These are phyloP conservation scores for Heracleum sosnowskyi DNA, from an alignment of 129 eudicot species.

Conservation along the genomic window DNA sequence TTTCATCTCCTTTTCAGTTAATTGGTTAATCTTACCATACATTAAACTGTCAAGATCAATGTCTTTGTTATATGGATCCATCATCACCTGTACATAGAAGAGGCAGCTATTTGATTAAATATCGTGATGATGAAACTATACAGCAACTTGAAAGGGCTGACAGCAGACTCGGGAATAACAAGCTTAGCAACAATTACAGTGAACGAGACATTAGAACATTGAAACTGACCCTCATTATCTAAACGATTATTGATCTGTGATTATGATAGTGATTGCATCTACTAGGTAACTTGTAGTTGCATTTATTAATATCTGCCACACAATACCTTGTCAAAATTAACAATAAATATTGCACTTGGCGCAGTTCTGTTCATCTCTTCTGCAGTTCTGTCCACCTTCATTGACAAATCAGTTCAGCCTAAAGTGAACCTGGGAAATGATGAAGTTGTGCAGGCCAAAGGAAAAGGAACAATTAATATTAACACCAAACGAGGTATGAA, in stretches of 20 bases:
- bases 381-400: constrained; percentile 15
- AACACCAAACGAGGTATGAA: no score
- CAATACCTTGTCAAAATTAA: constrained; percentile 89
- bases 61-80: constrained; percentile 92
- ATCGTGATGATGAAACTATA: background rate
- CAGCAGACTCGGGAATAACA: background rate
- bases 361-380: constrained; percentile 69
- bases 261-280: background rate
- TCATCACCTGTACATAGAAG: constrained; percentile 56
- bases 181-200: background rate
- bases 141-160: background rate
- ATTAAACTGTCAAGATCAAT: constrained; percentile 71
- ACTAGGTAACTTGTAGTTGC: background rate
- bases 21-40: constrained; percentile 37
- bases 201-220: background rate
- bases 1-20: constrained; percentile 74
- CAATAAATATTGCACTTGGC: constrained; percentile 84
- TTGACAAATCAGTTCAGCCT: no score
- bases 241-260: background rate
- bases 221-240: background rate
- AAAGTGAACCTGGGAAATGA: no score
- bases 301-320: constrained; percentile 10
- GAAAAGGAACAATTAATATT: no score
- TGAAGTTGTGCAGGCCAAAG: no score
- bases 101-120: constrained; percentile 6